phyloP scores from a whole-genome alignment of 108 stramenopile species.

The Nitzschia inconspicua region DNA sequence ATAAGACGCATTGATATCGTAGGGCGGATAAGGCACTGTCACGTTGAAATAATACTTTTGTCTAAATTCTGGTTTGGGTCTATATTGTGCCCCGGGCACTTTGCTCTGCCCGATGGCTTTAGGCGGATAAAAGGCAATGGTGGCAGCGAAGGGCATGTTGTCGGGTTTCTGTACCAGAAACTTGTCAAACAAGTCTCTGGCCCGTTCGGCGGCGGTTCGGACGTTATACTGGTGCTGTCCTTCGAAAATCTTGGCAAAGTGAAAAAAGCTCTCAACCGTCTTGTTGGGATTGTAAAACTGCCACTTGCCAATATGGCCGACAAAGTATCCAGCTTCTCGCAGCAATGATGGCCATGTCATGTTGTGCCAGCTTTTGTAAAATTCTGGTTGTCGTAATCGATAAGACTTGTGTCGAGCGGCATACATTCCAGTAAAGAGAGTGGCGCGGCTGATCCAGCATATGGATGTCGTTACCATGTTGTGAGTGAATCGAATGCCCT shows the following conservation, averaged over 20 bases:
- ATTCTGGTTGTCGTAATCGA: neutral
- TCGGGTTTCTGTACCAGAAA: constrained; percentile 46
- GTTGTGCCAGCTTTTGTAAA: constrained; percentile 56
- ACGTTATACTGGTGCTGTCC: constrained; percentile 10
- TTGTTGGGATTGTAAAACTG: too few species aligned
- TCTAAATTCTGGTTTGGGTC: constrained; percentile 42
- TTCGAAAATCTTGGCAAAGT: constrained; percentile 7
- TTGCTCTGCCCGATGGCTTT: constrained; percentile 40
- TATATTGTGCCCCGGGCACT: constrained; percentile 10
- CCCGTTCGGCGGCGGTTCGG: constrained; percentile 33
- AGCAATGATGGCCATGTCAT: constrained; percentile 46
- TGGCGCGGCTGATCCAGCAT: constrained; percentile 65
- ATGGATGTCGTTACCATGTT: constrained; percentile 69
- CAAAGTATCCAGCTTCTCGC: constrained; percentile 41
- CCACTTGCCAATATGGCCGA: constrained; percentile 68
- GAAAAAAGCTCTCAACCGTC: neutral
- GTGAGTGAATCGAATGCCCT: constrained; percentile 61
- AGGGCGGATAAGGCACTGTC: constrained; percentile 43
- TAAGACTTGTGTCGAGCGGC: constrained; percentile 36
- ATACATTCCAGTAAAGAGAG: constrained; percentile 58
- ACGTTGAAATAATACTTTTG: constrained; percentile 41
- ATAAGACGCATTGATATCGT: constrained; percentile 5
- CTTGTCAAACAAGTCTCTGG: constrained; percentile 34
- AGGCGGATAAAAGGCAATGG: constrained; percentile 71
- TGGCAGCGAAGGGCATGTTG: constrained; percentile 54